These are phyloP conservation scores for Tricholoma furcatifolium DNA, from an alignment of 768 basidiomycete genomes.

Conservation along the genomic window DNA sequence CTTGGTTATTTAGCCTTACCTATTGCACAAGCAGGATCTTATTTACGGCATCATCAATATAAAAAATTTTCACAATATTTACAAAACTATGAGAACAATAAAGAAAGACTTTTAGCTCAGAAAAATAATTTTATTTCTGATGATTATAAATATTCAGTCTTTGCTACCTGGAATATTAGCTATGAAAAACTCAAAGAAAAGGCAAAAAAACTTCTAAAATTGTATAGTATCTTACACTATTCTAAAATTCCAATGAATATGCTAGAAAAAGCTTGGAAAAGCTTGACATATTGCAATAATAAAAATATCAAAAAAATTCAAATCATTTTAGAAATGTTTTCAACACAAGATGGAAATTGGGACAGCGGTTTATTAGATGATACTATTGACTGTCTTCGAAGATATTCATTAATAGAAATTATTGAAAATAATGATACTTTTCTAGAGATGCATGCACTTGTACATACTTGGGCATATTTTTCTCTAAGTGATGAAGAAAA, in stretches of 20 bases:
- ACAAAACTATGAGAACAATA: neutral
- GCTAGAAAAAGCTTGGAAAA: neutral
- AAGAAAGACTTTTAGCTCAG: neutral
- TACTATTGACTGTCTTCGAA: neutral
- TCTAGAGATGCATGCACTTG: neutral
- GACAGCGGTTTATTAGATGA: neutral
- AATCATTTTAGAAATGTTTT: neutral
- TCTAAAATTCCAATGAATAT: neutral
- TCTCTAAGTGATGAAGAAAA: neutral
- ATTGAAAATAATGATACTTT: neutral
- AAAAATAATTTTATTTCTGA: neutral
- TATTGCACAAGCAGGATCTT: conserved; percentile 4
- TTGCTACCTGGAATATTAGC: neutral
- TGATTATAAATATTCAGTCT: neutral
- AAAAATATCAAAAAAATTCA: neutral
- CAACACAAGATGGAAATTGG: neutral
- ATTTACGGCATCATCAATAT: neutral
- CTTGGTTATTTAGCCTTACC: neutral
- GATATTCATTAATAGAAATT: neutral
- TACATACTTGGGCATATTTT: neutral
- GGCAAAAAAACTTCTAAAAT: neutral
- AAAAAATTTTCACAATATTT: neutral
- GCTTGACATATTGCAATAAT: no score
- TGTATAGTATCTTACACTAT: neutral
- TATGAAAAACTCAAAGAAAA: neutral